Base-by-base conservation (phyloP, 2,329 filamentous ascomycete genomes). In the Diaporthe citriasiana region DNA sequence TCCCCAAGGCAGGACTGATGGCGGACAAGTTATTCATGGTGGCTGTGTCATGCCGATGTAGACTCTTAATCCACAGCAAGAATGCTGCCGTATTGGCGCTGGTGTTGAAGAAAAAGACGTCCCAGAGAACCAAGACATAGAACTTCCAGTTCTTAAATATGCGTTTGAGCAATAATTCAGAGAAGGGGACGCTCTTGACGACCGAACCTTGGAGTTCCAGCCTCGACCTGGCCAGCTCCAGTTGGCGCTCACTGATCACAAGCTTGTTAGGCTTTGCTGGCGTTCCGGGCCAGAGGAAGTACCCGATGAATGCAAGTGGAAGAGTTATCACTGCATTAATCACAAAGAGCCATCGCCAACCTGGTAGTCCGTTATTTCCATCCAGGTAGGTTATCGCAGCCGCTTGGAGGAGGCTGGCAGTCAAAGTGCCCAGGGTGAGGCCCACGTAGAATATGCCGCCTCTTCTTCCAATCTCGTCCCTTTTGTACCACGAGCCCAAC, bases 41-140 rank as follows among this genome's bases (percentile, higher is more conserved):
- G 1, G 85, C 81, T 0, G 82, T 82, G 0, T 85, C 83, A 78
- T 85, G 90, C 2, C 87, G 82, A 1, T 85, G 80, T 22, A 91
- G 77, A 73, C 86, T 89, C 80, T 91, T 91, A 68, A 91, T 82
- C 89, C 89, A 91, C 0, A 92, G 82, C 4, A 90, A 79, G 73
- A 88, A 91, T 0, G 84, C 86, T 1, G 80, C 84, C 1, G 84
- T 85, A 63, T 88, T 81, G 55, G 82, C 86, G 17, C 84, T 80
- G 7, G 85, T 84, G 74, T 90, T 90, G 87, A 88, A 91, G 80
- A 91, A 91, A 35, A 91, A 82, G 6, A 89, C 82, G 68, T 89
- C 87, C 47, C 89, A 82, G 1, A 87, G 74, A 0, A 90, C 81
- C 12, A 91, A 79, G 0, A 84, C 80, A 82, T 86, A 91, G 66